These are phyloP conservation scores for Stentor coeruleus DNA, from an alignment of 73 alveolate genomes.

Conservation along the genomic window DNA sequence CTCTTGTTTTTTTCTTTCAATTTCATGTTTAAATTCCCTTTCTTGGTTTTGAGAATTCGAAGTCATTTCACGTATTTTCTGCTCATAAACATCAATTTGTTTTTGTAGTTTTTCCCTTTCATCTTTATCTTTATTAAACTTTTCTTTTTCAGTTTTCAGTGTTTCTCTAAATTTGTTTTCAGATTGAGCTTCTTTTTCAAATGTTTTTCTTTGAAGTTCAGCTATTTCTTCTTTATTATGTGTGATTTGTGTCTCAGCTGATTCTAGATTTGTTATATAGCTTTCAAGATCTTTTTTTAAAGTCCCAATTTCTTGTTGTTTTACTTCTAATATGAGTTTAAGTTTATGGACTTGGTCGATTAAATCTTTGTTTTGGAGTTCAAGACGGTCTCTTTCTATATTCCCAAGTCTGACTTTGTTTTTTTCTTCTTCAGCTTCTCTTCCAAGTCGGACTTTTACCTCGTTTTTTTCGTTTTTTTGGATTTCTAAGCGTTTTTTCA, in stretches of 20 bases:
- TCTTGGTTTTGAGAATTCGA: background rate
- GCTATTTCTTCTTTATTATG: constrained; percentile 38
- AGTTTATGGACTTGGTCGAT: constrained; percentile 37
- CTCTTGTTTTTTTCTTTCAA: constrained; percentile 10
- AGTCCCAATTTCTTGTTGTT: constrained; percentile 20
- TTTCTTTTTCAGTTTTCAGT: constrained; percentile 31
- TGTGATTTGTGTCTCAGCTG: constrained; percentile 33
- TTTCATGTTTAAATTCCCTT: background rate
- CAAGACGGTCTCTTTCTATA: constrained; percentile 39
- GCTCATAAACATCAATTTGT: background rate
- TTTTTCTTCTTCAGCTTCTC: constrained; percentile 54
- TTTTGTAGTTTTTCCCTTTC: constrained; percentile 41
- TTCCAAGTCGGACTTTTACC: constrained; percentile 30
- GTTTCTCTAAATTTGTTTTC: constrained; percentile 31
- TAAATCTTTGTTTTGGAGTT: constrained; percentile 33
- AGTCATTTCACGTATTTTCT: background rate
- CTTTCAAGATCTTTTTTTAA: constrained; percentile 30
- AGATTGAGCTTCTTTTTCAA: constrained; percentile 30
- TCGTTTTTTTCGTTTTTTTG: constrained; percentile 53
- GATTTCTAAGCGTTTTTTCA: constrained; percentile 46
- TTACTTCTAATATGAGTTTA: constrained; percentile 26
- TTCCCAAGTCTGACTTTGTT: constrained; percentile 30
- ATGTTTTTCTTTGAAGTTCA: constrained; percentile 35
- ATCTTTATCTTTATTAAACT: constrained; percentile 37
- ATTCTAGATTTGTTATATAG: constrained; percentile 28